Conservation (phyloP, 495 filamentous ascomycete species). For the Elasticomyces elasticus region DNA sequence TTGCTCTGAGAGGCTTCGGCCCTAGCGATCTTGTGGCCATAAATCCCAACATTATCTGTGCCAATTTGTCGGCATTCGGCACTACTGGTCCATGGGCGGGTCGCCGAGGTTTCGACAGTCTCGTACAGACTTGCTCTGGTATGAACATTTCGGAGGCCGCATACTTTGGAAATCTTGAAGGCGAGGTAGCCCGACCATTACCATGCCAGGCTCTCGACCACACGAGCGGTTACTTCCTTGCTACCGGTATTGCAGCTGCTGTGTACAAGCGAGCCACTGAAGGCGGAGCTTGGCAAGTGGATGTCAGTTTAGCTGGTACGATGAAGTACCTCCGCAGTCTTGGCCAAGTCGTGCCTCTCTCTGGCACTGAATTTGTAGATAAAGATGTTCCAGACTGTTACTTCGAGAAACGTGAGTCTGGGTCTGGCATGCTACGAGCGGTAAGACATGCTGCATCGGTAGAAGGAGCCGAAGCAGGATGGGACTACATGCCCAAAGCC, state of each 20-base stretch:
- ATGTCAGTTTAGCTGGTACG: constrained; percentile 29
- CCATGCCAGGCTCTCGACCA: constrained; percentile 29
- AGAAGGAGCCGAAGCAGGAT: constrained; percentile 19
- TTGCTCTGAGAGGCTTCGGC: constrained; percentile 22
- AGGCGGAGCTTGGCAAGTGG: constrained; percentile 23
- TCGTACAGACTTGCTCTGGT: constrained; percentile 27
- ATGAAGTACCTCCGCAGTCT: constrained; percentile 27
- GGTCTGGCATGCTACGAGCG: constrained; percentile 20
- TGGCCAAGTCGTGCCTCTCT: constrained; percentile 12
- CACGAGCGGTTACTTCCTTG: constrained; percentile 25
- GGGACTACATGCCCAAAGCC: constrained; percentile 26
- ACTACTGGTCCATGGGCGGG: constrained; percentile 22
- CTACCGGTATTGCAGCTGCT: constrained; percentile 22
- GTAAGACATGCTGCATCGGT: constrained; percentile 24
- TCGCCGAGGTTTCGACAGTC: constrained; percentile 27
- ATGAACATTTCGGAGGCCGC: constrained; percentile 29
- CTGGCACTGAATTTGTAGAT: constrained; percentile 13
- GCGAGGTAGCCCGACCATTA: constrained; percentile 14
- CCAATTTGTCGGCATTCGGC: constrained; percentile 24
- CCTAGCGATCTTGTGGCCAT: constrained; percentile 11
- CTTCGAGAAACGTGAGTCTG: constrained; percentile 20
- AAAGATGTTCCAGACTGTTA: constrained; percentile 15
- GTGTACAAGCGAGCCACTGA: constrained; percentile 19
- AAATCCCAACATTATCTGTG: constrained; percentile 22
- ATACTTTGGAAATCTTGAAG: constrained; percentile 10